Conservation (phyloP, 208 protist species). For the Trichomonas vaginalis region DNA sequence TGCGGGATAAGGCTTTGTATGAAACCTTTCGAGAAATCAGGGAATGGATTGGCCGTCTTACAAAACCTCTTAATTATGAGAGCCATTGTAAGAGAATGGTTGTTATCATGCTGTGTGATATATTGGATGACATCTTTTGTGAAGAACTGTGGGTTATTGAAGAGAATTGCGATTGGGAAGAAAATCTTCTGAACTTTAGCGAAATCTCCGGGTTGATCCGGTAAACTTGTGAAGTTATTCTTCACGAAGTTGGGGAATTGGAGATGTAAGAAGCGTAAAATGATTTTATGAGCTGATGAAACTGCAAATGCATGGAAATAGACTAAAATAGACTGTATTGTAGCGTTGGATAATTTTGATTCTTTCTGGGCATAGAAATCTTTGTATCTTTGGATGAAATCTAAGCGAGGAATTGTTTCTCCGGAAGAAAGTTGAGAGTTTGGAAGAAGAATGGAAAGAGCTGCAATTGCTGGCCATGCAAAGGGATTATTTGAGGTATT, state of each 20-base stretch:
- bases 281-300: neutral
- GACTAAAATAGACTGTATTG: neutral
- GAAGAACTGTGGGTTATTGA: neutral
- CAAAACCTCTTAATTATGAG: neutral
- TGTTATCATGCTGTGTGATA: neutral
- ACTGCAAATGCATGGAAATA: neutral
- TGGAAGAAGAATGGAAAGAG: neutral
- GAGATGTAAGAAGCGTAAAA: neutral
- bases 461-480: neutral
- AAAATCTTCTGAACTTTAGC: neutral
- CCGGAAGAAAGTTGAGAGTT: neutral
- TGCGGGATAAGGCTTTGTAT: neutral
- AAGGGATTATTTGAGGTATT: neutral
- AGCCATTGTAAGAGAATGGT: neutral
- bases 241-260: neutral
- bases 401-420: neutral
- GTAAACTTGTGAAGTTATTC: neutral
- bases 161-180: neutral
- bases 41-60: neutral
- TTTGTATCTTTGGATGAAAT: neutral
- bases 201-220: neutral
- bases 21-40: neutral
- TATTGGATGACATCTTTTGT: neutral
- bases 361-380: neutral
- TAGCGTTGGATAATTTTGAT: neutral